Percentiles rank a stretch among this genome's conserved stretches.
These are phyloP conservation scores for Daldinia concentrica DNA, from an alignment of 495 filamentous ascomycete species.

Conservation along the genomic window DNA sequence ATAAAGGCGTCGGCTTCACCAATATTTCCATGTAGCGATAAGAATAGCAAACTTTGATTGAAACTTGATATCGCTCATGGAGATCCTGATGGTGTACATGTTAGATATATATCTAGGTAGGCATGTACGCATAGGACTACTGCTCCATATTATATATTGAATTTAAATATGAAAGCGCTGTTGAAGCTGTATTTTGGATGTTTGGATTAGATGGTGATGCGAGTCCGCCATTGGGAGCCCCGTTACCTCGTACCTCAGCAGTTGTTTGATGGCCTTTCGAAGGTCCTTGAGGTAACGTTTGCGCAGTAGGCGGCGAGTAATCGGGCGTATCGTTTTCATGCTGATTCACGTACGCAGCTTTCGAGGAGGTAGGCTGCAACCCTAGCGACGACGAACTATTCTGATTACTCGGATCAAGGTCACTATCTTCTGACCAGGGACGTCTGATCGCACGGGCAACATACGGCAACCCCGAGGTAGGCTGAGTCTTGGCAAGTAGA, in stretches of 20 bases:
- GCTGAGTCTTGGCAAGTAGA: neutral
- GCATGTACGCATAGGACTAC: too few relatives aligned
- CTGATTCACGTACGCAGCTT: neutral
- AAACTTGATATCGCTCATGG: too few relatives aligned
- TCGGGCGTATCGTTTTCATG: neutral
- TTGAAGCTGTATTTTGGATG: constrained; percentile 4
- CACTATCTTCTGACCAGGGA: neutral
- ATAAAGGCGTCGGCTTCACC: too few relatives aligned
- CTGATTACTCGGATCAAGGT: neutral
- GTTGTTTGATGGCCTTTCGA: neutral
- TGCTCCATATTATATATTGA: neutral
- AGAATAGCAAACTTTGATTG: neutral
- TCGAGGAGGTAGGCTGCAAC: neutral
- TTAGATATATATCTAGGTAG: neutral
- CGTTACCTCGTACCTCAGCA: neutral
- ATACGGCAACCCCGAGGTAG: neutral
- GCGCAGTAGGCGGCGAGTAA: neutral
- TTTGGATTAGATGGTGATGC: neutral
- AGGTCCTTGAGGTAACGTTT: neutral
- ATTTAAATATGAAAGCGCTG: constrained; percentile 1
- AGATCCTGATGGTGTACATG: neutral
- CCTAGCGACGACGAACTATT: neutral
- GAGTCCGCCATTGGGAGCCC: neutral
- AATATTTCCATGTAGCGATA: too few relatives aligned
- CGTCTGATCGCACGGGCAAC: neutral